Percentiles rank a stretch among this genome's conserved stretches.
These are phyloP conservation scores for Lojkania enalia DNA, from an alignment of 2,329 filamentous ascomycete genomes.

Conservation along the genomic window DNA sequence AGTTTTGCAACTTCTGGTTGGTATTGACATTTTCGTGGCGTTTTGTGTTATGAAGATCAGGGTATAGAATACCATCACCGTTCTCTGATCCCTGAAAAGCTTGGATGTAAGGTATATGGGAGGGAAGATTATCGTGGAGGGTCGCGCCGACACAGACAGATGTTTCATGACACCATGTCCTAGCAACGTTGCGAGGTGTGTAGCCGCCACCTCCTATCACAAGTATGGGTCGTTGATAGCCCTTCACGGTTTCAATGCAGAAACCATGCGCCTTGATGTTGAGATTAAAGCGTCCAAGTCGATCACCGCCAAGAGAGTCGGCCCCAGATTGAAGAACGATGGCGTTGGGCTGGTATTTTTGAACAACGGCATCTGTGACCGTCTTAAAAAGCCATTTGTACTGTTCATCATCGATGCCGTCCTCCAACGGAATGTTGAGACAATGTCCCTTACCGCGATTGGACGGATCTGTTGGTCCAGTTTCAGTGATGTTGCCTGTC, in stretches of 20 bases:
- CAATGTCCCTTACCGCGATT: slow-evolving; percentile 89
- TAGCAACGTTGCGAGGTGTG: slow-evolving; percentile 92
- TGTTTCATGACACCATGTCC: slow-evolving; percentile 96
- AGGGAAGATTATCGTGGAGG: slow-evolving; percentile 73
- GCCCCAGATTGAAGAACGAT: slow-evolving; percentile 96
- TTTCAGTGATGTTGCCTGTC: slow-evolving; percentile 84
- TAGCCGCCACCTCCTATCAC: slow-evolving; percentile 95
- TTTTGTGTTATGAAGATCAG: slow-evolving; percentile 78
- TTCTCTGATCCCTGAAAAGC: slow-evolving; percentile 84
- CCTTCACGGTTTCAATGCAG: slow-evolving; percentile 88
- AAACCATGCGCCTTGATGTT: slow-evolving; percentile 93
- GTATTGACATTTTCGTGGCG: slow-evolving; percentile 77
- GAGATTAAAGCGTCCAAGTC: slow-evolving; percentile 93
- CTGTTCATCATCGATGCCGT: slow-evolving; percentile 88
- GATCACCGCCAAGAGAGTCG: slow-evolving; percentile 90
- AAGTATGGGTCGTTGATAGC: slow-evolving; percentile 76
- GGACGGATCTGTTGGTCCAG: slow-evolving; percentile 77
- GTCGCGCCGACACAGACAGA: slow-evolving; percentile 79
- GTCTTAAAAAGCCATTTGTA: slow-evolving; percentile 84
- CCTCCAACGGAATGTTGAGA: slow-evolving; percentile 86
- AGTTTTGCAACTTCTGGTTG: slow-evolving; percentile 71
- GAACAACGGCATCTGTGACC: slow-evolving; percentile 76
- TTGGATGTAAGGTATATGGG: slow-evolving; percentile 80
- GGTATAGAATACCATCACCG: slow-evolving; percentile 70
- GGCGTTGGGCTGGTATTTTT: slow-evolving; percentile 82